phyloP scores from a whole-genome alignment of 805 yeast species.

The Yamadazyma philogaea region DNA sequence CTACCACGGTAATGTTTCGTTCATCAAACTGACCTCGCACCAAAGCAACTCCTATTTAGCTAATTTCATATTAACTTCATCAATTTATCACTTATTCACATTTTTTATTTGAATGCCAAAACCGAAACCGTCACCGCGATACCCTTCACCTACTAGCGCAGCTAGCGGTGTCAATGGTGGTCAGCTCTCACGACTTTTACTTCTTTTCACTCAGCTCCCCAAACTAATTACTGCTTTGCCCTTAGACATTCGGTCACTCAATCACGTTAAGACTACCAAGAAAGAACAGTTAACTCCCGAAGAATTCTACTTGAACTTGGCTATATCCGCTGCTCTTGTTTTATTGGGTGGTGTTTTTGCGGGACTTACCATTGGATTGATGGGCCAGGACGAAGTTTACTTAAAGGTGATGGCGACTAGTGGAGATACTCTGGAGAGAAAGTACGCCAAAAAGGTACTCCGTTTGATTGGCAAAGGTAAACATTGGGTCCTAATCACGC shows the following conservation, averaged over 20 bases:
- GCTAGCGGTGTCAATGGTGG: background rate
- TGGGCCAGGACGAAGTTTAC: slow-evolving; percentile 98
- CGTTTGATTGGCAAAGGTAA: slow-evolving; percentile 75
- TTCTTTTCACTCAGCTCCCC: slow-evolving; percentile 31
- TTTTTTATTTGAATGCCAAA: slow-evolving; percentile 1
- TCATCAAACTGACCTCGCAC: too few relatives aligned
- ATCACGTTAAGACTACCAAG: slow-evolving; percentile 12
- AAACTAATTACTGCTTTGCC: slow-evolving; percentile 38
- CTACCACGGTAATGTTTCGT: too few relatives aligned
- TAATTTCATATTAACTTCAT: background rate
- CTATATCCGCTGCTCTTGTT: slow-evolving; percentile 59
- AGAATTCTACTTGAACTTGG: slow-evolving; percentile 46
- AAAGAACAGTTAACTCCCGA: slow-evolving; percentile 27
- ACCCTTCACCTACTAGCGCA: background rate
- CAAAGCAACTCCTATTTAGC: too few relatives aligned
- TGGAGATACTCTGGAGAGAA: slow-evolving; percentile 72
- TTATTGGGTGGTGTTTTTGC: slow-evolving; percentile 88
- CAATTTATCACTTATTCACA: background rate
- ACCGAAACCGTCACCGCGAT: slow-evolving; percentile 5
- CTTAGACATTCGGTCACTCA: slow-evolving; percentile 14
- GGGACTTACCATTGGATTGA: slow-evolving; percentile 87
- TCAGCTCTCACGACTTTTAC: slow-evolving; percentile 25
- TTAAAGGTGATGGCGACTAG: slow-evolving; percentile 83
- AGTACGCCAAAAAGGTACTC: slow-evolving; percentile 69
- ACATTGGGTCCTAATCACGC: slow-evolving; percentile 94